These are phyloP conservation scores for Heliosperma pusillum DNA, from an alignment of 148 eudicot species.

Conservation along the genomic window DNA sequence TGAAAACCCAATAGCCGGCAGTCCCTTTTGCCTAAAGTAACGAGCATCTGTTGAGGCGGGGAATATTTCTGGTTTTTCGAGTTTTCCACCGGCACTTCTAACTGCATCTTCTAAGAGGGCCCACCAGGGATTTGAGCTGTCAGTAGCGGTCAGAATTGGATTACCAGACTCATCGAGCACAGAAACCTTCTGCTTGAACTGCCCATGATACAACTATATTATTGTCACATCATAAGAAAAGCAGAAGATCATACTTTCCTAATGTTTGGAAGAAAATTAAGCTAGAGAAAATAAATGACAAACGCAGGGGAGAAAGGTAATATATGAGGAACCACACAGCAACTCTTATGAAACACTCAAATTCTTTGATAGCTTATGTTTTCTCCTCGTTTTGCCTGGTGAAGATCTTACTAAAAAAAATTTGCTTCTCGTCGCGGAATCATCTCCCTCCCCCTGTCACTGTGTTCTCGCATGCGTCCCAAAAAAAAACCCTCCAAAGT, in stretches of 20 bases:
- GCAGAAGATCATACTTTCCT: neutral
- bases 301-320: neutral
- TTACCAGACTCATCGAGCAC: constrained; percentile 59
- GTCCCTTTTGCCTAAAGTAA: constrained; percentile 63
- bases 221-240: constrained; percentile 8
- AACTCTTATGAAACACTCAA: neutral
- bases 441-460: neutral
- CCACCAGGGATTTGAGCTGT: constrained; percentile 94
- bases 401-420: neutral
- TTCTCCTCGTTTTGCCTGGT: neutral
- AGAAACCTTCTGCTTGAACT: constrained; percentile 76
- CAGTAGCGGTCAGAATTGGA: constrained; percentile 57
- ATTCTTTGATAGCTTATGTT: neutral
- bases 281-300: neutral
- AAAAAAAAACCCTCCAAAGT: neutral
- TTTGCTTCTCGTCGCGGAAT: neutral
- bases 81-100: constrained; percentile 51
- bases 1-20: constrained; percentile 95
- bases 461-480: neutral
- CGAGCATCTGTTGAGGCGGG: constrained; percentile 97
- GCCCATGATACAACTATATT: constrained; percentile 33
- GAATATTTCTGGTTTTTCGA: constrained; percentile 83
- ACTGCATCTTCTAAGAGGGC: constrained; percentile 74
- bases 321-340: neutral
- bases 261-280: neutral